These are phyloP conservation scores for Deinandra increscens DNA, from an alignment of 129 eudicot species.

Conservation along the genomic window DNA sequence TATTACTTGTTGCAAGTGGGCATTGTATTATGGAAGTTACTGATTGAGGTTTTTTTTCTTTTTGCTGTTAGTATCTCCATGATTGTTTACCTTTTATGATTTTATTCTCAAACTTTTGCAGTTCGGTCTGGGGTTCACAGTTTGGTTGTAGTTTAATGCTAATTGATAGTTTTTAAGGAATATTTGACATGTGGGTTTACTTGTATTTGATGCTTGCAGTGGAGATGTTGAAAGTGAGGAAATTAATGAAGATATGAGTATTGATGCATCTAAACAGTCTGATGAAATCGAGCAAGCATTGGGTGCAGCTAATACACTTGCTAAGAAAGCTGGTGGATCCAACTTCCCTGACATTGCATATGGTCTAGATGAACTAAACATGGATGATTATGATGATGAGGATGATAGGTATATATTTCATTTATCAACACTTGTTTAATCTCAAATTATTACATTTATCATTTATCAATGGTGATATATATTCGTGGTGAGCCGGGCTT, in stretches of 20 bases:
- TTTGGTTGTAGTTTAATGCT: too few species aligned
- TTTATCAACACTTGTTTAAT: not conserved
- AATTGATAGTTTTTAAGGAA: too few species aligned
- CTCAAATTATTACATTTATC: too few species aligned
- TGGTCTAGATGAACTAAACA: conserved; percentile 67
- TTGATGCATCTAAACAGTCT: conserved; percentile 39
- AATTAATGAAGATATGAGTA: conserved; percentile 55
- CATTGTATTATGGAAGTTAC: too few species aligned
- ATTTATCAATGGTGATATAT: too few species aligned
- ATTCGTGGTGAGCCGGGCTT: too few species aligned
- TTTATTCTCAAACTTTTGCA: too few species aligned
- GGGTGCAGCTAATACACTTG: conserved; percentile 83
- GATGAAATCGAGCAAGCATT: conserved; percentile 73
- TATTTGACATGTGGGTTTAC: not conserved
- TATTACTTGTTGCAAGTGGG: too few species aligned
- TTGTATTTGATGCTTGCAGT: conserved; percentile 37
- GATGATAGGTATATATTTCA: conserved; percentile 75
- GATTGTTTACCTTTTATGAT: too few species aligned
- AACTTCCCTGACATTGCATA: conserved; percentile 49
- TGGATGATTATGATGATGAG: conserved; percentile 90
- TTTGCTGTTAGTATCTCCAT: too few species aligned
- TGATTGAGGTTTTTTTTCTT: too few species aligned
- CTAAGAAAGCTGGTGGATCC: conserved; percentile 44
- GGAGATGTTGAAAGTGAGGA: conserved; percentile 57
- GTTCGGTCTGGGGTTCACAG: too few species aligned